phyloP scores from a whole-genome alignment of 495 filamentous ascomycete species.

The Lophium mytilinum region DNA sequence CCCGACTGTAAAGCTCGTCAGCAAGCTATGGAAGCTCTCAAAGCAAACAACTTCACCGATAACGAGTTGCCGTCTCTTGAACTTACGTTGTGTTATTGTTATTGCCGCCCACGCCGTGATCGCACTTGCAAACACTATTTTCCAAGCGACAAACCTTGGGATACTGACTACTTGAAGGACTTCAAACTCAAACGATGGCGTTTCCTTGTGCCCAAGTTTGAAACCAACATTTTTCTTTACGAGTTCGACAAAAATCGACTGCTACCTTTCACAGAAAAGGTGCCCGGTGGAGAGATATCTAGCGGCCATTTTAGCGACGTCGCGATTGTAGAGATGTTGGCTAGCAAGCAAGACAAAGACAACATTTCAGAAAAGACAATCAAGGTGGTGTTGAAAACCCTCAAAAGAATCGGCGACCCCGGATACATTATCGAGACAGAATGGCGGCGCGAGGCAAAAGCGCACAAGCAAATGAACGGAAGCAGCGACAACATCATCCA shows the following conservation, averaged over 20 bases:
- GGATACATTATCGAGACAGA: not conserved
- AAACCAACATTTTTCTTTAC: not conserved
- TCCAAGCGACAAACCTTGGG: not conserved
- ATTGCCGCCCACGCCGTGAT: not conserved
- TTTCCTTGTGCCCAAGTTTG: not conserved
- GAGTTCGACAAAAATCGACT: not conserved
- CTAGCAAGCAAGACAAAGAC: not conserved
- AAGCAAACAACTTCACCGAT: not conserved
- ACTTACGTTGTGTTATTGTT: not conserved
- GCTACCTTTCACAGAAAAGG: not conserved
- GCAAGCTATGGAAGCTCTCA: not conserved
- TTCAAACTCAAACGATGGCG: not conserved
- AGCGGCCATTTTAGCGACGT: not conserved
- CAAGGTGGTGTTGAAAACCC: not conserved
- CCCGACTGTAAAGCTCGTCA: not conserved
- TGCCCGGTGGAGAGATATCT: not conserved
- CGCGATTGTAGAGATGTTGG: not conserved
- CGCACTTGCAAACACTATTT: not conserved
- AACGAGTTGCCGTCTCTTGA: not conserved
- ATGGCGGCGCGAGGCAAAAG: not conserved
- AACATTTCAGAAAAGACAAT: not conserved
- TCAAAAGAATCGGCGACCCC: not conserved
- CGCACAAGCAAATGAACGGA: not conserved
- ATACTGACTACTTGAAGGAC: not conserved
- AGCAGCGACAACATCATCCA: not conserved